Evolutionary conservation across 345 rosid species (phyloP), one percentile per base, ranked within the genome.

Genomic region (Linum usitatissimum): DNA sequence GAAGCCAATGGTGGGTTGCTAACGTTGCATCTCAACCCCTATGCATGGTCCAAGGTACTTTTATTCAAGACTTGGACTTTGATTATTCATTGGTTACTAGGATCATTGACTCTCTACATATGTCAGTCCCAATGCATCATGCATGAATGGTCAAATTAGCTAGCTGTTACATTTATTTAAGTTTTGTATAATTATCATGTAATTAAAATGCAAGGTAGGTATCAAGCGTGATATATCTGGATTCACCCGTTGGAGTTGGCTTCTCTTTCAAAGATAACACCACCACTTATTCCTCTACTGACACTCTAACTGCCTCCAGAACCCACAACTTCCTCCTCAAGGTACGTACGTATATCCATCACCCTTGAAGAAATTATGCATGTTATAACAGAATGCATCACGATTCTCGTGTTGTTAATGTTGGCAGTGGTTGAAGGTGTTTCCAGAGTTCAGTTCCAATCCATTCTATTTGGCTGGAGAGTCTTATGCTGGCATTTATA

Each of bases 191-290:
- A 23, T 23, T 23, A 23, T 23, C 28, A 23, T 23, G 1, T 23
- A 23, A n/a, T n/a, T n/a, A n/a, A n/a, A n/a, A 23, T 23, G 28
- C 28, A 23, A 23, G 28, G 6, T 69, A 84, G 89, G 85, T 80
- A 51, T 81, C 90, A 21, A 84, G 57, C 71, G 69, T 80, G 3
- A 76, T 84, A 18, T 84, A 82, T 63, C 67, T 84, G 77, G 90
- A 84, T 61, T 78, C 90, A n/a, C 86, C 90, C 0, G 64, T 71
- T 15, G 90, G 86, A 6, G 86, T 78, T 8, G 85, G 90, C 15
- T 58, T 80, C 45, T 84, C 90, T 57, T 84, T 76, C 66, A 72
- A 70, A 1, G 55, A 40, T 48, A 69, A 78, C 61, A 18, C 56
- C 3, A 74, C 59, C 17, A 59, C 59, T 17, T 81, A 80, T n/a